phyloP scores from a whole-genome alignment of 164 flowering plant genomes.

The Amborella trichopoda region DNA sequence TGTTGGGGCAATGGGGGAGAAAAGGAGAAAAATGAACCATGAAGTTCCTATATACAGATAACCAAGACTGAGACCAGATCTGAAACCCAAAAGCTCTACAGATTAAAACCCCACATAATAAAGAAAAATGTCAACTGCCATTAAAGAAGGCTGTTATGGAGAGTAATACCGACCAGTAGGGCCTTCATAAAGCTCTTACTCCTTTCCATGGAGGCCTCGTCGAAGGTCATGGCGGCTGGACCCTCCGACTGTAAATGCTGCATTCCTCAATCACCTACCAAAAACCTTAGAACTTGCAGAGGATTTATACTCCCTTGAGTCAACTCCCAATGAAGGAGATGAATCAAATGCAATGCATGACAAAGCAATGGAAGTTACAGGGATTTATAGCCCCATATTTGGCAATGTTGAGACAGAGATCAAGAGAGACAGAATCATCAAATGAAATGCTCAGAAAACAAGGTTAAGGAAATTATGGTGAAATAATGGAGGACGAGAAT shows the following conservation, averaged over 20 bases:
- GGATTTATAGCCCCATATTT: too few species aligned
- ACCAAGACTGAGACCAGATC: background rate
- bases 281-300: too few species aligned
- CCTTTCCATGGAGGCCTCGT: constrained; percentile 78
- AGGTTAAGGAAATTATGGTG: too few species aligned
- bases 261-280: constrained; percentile 17
- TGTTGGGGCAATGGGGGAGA: too few species aligned
- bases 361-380: too few species aligned
- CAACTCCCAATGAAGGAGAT: too few species aligned
- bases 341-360: too few species aligned
- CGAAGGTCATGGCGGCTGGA: constrained; percentile 59
- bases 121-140: background rate
- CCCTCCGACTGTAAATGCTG: constrained; percentile 21
- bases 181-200: constrained; percentile 84
- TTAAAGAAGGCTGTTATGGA: background rate
- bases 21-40: background rate
- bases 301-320: too few species aligned
- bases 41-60: background rate
- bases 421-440: too few species aligned
- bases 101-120: background rate
- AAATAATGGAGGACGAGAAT: too few species aligned
- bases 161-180: constrained; percentile 37
- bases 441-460: too few species aligned
- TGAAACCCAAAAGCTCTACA: background rate
- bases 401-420: too few species aligned